These are phyloP conservation scores for Schizochytrium sp. DNA, from an alignment of 108 stramenopile genomes.

Conservation along the genomic window DNA sequence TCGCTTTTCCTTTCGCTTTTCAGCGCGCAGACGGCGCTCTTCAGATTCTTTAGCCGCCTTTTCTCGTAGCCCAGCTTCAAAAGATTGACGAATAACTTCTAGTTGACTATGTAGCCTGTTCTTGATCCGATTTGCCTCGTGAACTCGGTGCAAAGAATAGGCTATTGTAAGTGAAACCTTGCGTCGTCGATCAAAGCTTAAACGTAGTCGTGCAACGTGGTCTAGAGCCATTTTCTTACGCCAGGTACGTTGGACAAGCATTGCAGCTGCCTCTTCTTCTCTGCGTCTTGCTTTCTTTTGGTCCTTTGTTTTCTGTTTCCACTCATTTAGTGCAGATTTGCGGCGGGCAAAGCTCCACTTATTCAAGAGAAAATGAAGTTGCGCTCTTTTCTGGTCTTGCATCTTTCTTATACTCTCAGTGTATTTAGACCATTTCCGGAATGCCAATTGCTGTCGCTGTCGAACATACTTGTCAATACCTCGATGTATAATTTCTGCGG, in stretches of 20 bases:
- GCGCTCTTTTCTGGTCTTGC: background rate
- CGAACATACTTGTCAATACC: background rate
- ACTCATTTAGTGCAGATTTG: background rate
- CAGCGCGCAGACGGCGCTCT: background rate
- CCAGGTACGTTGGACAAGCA: background rate
- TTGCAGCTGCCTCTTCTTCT: background rate
- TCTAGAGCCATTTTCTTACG: background rate
- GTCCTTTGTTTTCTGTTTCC: background rate
- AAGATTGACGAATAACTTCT: background rate
- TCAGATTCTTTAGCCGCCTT: background rate
- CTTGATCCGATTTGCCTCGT: background rate
- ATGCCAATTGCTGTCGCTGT: background rate
- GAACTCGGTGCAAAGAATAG: background rate
- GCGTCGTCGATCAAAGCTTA: background rate
- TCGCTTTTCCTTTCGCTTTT: no score
- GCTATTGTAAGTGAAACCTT: background rate
- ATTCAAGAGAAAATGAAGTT: background rate
- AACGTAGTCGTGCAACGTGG: background rate
- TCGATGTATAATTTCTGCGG: background rate
- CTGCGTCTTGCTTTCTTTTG: background rate
- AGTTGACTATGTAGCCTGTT: background rate
- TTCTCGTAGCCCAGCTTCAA: background rate
- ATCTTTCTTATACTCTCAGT: background rate
- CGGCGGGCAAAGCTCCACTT: background rate
- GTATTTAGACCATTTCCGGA: background rate